Percentiles rank a stretch among this genome's conserved stretches.
These are phyloP conservation scores for Saturnispora silvae DNA, from an alignment of 805 yeast species.

Conservation along the genomic window DNA sequence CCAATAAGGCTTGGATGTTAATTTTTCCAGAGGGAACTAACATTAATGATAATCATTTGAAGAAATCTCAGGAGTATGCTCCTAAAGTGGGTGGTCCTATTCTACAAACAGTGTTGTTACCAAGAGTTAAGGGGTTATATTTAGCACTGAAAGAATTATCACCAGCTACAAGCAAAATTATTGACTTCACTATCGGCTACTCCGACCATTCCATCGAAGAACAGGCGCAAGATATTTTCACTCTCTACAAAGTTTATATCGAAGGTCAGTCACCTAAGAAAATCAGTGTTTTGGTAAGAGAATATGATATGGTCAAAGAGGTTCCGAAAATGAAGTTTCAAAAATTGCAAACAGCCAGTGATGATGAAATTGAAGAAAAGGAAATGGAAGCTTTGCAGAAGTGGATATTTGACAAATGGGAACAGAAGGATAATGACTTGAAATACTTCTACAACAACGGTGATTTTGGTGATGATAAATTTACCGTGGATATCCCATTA, in stretches of 20 bases:
- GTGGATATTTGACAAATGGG: conserved; percentile 74
- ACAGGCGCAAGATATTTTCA: conserved; percentile 70
- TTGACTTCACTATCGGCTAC: conserved; percentile 80
- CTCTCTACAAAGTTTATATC: conserved; percentile 52
- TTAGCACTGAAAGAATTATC: conserved; percentile 49
- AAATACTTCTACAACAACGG: conserved; percentile 50
- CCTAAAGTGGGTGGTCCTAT: conserved; percentile 41
- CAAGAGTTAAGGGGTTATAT: conserved; percentile 73
- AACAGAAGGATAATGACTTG: conserved; percentile 64
- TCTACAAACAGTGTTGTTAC: conserved; percentile 45
- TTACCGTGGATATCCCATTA: conserved; percentile 15
- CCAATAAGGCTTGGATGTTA: conserved; percentile 46
- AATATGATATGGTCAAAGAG: conserved; percentile 32
- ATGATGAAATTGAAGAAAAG: conserved; percentile 30
- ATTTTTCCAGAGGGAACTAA: conserved; percentile 96
- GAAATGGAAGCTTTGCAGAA: conserved; percentile 43
- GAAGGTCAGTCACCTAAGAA: conserved; percentile 61
- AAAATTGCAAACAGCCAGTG: conserved; percentile 31
- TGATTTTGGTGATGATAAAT: conserved; percentile 27
- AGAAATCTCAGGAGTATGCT: conserved; percentile 48
- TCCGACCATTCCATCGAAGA: conserved; percentile 52
- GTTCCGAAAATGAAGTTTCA: conserved; percentile 26
- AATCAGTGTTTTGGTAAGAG: conserved; percentile 56
- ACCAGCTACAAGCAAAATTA: conserved; percentile 44
- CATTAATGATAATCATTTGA: conserved; percentile 53